phyloP scores from a whole-genome alignment of 2,329 filamentous ascomycete genomes.

The Elsinoe batatas region DNA sequence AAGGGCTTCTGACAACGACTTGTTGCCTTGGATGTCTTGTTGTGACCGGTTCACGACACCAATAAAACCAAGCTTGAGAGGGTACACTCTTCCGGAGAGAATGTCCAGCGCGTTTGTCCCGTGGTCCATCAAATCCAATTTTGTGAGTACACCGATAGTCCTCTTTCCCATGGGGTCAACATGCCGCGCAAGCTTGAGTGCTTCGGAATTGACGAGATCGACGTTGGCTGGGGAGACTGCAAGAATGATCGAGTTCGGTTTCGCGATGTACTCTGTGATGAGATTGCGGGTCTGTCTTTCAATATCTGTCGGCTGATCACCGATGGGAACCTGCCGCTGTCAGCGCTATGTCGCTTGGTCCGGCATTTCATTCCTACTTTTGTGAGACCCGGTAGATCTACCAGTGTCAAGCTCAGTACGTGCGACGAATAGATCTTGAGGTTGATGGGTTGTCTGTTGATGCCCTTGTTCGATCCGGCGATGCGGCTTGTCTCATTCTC shows the following conservation, averaged over 20 bases:
- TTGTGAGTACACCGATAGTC: constrained; percentile 94
- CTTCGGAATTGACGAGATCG: constrained; percentile 96
- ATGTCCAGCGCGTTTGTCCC: constrained; percentile 97
- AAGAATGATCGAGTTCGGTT: constrained; percentile 95
- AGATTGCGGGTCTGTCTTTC: constrained; percentile 96
- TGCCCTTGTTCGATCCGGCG: constrained; percentile 94
- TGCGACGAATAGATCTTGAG: constrained; percentile 97
- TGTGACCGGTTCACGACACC: constrained; percentile 97
- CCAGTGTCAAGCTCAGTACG: constrained; percentile 89
- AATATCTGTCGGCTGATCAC: constrained; percentile 93
- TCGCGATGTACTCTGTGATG: constrained; percentile 96
- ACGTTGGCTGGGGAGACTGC: constrained; percentile 96
- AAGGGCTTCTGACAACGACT: constrained; percentile 86
- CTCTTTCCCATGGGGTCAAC: constrained; percentile 89
- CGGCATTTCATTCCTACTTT: constrained; percentile 51
- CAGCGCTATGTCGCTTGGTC: constrained; percentile 19
- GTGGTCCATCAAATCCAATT: constrained; percentile 97
- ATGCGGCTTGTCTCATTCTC: constrained; percentile 94
- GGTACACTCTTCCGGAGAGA: constrained; percentile 92
- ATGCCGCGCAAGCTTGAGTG: constrained; percentile 90
- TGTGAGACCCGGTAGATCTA: constrained; percentile 90
- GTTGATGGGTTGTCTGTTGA: constrained; percentile 95
- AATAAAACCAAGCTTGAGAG: constrained; percentile 93
- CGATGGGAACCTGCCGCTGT: constrained; percentile 68
- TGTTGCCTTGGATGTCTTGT: constrained; percentile 93